Base-by-base conservation (phyloP, 2,329 filamentous ascomycete genomes). In the Alternaria arborescens region DNA sequence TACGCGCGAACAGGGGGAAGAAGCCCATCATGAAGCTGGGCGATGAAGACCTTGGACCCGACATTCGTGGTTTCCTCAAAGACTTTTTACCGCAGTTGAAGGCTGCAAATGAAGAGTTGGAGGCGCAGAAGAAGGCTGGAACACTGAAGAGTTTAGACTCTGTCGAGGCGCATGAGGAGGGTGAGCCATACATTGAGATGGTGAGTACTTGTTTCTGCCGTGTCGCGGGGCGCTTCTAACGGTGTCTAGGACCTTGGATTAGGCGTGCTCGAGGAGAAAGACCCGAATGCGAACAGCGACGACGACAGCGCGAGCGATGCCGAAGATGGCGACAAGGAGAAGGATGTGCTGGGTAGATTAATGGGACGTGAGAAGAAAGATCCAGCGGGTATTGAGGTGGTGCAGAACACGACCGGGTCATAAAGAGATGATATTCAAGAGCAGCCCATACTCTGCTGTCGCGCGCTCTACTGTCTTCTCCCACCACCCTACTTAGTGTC, bases 241-340 rank as follows among this genome's bases (percentile, higher is more conserved):
- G 20, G 20, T 48, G 8, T 43, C 50, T 32, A 76, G 71, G 66
- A 82, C 62, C 79, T 83, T n/a, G 81, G 81, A 22, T 74, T 83
- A 36, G 81, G 81, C n/a, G 81, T 83, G 14, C 71, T 82, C 3
- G 78, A 83, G 68, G 74, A 79, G 58, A 71, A 78, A 59, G 73
- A 77, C 41, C 66, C 71, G 0, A 64, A 74, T 40, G 69, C 65
- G 26, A 61, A 62, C 36, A 65, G 70, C 10, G 53, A 58, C 20
- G 66, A 69, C 3, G 68, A 64, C 3, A 69, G 66, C 51, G 68
- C 69, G n/a, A 70, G 68, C 48, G 69, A 72, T 4, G 62, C 58
- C 3, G 58, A 57, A 20, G 62, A 62, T 24, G 67, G 66, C 14
- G 64, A 55, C 4, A 64, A 61, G 16, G 74, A 77, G 54, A 72